These are phyloP conservation scores for Cryoendolithus antarcticus DNA, from an alignment of 2,329 filamentous ascomycete species.

Conservation along the genomic window DNA sequence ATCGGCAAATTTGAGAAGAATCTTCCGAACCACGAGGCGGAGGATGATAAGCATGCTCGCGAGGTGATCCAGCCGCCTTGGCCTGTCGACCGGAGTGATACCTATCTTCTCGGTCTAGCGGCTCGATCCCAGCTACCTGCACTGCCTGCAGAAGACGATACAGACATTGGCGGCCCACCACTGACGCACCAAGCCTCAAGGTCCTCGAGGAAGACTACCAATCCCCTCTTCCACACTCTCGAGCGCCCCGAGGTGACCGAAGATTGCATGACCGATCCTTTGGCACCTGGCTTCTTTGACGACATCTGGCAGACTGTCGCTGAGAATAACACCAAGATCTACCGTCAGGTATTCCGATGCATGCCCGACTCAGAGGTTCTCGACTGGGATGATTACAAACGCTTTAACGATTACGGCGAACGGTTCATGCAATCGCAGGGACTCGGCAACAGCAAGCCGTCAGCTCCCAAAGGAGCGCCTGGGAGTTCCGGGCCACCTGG, in stretches of 20 bases:
- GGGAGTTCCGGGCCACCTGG: conserved; percentile 39
- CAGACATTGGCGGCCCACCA: conserved; percentile 69
- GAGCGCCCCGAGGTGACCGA: conserved; percentile 62
- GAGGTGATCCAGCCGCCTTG: conserved; percentile 18
- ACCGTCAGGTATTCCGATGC: conserved; percentile 84
- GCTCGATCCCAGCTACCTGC: conserved; percentile 57
- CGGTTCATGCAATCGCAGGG: conserved; percentile 59
- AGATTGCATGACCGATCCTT: conserved; percentile 88
- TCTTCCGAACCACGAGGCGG: conserved; percentile 15
- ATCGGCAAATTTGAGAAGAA: conserved; percentile 16
- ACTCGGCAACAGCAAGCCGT: conserved; percentile 39
- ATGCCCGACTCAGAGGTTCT: conserved; percentile 93
- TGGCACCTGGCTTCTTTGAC: conserved; percentile 70
- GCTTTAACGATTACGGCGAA: conserved; percentile 64
- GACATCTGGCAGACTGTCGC: conserved; percentile 81
- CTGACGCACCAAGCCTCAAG: conserved; percentile 43
- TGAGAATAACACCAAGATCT: conserved; percentile 90
- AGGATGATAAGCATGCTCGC: conserved; percentile 19
- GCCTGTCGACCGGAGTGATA: conserved; percentile 41
- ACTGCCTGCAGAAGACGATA: conserved; percentile 60
- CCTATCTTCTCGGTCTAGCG: conserved; percentile 55
- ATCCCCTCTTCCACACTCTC: conserved; percentile 48
- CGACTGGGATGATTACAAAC: conserved; percentile 86
- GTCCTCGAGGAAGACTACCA: conserved; percentile 26
- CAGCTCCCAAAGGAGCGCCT: conserved; percentile 35